Evolutionary conservation across 257 asterid species (phyloP), one percentile per base, ranked within the genome.

Genomic region (Penstemon barbatus): DNA sequence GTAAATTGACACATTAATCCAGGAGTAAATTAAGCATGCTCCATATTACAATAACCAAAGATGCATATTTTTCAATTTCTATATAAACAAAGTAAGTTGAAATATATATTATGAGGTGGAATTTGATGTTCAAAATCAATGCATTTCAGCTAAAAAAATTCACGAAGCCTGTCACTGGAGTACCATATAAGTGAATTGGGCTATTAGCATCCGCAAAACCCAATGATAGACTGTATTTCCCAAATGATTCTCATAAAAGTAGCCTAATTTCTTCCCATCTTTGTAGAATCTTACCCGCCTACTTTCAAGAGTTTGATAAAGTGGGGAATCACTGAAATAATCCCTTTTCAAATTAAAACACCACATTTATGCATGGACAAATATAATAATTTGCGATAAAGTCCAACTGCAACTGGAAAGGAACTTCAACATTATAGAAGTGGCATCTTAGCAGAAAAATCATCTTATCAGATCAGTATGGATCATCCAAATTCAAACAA

Each of bases 261-360:
- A 57, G 49, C 57, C 33, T 40, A 66, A 39, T 52, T 12, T 53
- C 10, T 66, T 55, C 45, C 42, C 49, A 11, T 46, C 48, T 49
- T 57, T 45, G 33, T 44, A 36, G 19, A 57, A 45, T 37, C 33
- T 57, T 15, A 57, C 5, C 39, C 2, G 7, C 8, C 33, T 40
- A 8, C 53, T 36, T 36, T 6, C 37, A 36, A 36, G 12, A 25
- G 33, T 25, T 57, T 36, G 8, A 57, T 3, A 57, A n/a, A 33
- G 62, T 36, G 44, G 18, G 33, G 61, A 56, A 56, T 36, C 8
- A 4, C 33, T 25, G 12, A 25, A 19, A 37, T 2, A 58, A 8
- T 25, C 33, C 2, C 33, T 9, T 45, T 63, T 15, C 33, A 5
- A 11, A 33, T 57, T 19, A 19, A 4, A n/a, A 18, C 12, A 59